phyloP scores from a whole-genome alignment of 768 basidiomycete genomes.

The Ephemerocybe angulata region DNA sequence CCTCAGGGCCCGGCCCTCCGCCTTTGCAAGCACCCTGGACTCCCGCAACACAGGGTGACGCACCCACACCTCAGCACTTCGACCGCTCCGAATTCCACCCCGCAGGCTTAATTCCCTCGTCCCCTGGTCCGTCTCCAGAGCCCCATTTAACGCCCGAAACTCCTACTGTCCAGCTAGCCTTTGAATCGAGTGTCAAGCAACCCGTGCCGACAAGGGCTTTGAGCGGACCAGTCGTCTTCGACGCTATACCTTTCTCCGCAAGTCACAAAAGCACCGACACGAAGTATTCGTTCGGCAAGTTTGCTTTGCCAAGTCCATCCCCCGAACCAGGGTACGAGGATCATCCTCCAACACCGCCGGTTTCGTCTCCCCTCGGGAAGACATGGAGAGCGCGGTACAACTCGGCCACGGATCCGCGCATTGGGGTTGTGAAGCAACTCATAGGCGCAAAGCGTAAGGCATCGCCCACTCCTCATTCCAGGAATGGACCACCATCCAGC shows the following conservation, averaged over 20 bases:
- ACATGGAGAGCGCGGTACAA: constrained; percentile 54
- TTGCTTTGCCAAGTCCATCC: constrained; percentile 61
- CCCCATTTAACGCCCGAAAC: constrained; percentile 48
- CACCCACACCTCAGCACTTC: constrained; percentile 26
- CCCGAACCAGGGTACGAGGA: constrained; percentile 35
- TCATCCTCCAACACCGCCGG: constrained; percentile 19
- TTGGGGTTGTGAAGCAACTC: constrained; percentile 64
- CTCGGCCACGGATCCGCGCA: constrained; percentile 65
- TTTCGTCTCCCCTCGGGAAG: constrained; percentile 17
- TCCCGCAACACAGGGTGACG: constrained; percentile 16
- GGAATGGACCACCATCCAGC: background rate
- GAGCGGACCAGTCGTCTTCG: constrained; percentile 41
- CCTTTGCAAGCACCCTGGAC: constrained; percentile 8
- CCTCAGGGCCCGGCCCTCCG: constrained; percentile 18
- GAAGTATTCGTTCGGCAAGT: constrained; percentile 76
- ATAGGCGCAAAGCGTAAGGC: constrained; percentile 69
- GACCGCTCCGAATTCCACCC: constrained; percentile 23
- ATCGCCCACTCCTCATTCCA: background rate
- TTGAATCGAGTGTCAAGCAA: constrained; percentile 20
- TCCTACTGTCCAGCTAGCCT: constrained; percentile 49
- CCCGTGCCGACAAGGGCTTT: constrained; percentile 13
- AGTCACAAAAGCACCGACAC: constrained; percentile 62
- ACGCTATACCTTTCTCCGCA: constrained; percentile 70
- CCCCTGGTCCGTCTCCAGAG: constrained; percentile 49
- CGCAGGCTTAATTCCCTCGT: constrained; percentile 45